Percentiles rank a stretch among this genome's conserved stretches.
These are phyloP conservation scores for Chlorophyllum brunneum DNA, from an alignment of 768 basidiomycete genomes.

Conservation along the genomic window DNA sequence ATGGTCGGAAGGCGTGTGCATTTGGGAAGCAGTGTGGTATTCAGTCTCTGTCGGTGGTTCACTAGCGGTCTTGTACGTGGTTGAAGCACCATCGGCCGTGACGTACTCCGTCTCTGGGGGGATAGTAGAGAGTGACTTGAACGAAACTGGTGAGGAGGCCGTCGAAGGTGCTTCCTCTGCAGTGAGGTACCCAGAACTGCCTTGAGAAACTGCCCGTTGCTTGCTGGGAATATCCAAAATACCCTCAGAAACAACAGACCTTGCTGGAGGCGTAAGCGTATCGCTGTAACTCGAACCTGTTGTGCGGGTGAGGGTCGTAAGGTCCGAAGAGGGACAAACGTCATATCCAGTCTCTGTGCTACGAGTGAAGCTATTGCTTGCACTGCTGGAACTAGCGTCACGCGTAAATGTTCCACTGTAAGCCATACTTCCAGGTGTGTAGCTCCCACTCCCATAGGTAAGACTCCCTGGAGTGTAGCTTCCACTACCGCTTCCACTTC, in stretches of 20 bases:
- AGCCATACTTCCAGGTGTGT: conserved; percentile 13
- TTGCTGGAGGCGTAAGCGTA: conserved; percentile 28
- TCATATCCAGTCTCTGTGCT: conserved; percentile 52
- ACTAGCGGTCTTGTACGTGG: conserved; percentile 33
- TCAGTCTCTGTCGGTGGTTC: conserved; percentile 30
- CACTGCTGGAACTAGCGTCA: conserved; percentile 15
- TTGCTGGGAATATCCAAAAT: conserved; percentile 32
- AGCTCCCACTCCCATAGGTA: conserved; percentile 16
- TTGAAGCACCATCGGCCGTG: conserved; percentile 34
- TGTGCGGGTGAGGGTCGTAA: conserved; percentile 33
- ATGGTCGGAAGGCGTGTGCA: conserved; percentile 5
- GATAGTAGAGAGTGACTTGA: conserved; percentile 29
- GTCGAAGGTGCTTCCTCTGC: conserved; percentile 31
- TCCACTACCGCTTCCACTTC: conserved; percentile 5
- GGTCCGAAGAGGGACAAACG: conserved; percentile 48
- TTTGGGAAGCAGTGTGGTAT: conserved; percentile 46
- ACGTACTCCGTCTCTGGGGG: conserved; percentile 33
- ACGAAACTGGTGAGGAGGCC: conserved; percentile 25
- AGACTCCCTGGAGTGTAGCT: conserved; percentile 7
- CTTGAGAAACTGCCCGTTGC: conserved; percentile 42
- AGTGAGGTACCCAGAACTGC: conserved; percentile 48
- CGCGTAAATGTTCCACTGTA: conserved; percentile 5
- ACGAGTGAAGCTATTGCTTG: conserved; percentile 25
- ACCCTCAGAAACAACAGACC: conserved; percentile 23
- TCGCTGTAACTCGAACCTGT: conserved; percentile 22